These are phyloP conservation scores for Apiospora koreana DNA, from an alignment of 2,329 filamentous ascomycete genomes.

Conservation along the genomic window DNA sequence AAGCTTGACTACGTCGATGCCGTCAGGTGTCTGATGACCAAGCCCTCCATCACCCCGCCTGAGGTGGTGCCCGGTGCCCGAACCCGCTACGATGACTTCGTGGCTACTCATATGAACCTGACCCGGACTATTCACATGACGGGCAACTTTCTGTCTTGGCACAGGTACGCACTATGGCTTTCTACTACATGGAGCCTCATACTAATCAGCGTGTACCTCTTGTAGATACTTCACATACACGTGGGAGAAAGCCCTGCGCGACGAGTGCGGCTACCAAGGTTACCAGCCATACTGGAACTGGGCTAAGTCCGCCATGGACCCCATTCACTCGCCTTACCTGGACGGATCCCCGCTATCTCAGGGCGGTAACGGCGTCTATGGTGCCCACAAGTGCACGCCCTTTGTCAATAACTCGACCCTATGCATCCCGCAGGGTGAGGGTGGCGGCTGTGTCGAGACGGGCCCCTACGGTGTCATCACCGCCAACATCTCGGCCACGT, in stretches of 20 bases:
- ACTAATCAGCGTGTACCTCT: background rate
- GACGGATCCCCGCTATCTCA: constrained; percentile 39
- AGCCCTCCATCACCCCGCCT: constrained; percentile 9
- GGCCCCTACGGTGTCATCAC: constrained; percentile 28
- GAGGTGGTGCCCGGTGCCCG: constrained; percentile 11
- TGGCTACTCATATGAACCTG: constrained; percentile 10
- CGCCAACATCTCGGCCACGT: constrained; percentile 26
- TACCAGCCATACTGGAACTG: constrained; percentile 43
- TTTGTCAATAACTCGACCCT: constrained; percentile 19
- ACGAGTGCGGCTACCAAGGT: constrained; percentile 33
- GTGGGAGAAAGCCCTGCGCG: constrained; percentile 11
- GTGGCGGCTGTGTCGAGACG: constrained; percentile 36
- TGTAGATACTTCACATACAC: background rate
- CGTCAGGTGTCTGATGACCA: constrained; percentile 12
- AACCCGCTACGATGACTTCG: constrained; percentile 7
- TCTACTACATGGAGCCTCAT: too few relatives aligned
- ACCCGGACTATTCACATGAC: background rate
- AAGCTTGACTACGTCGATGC: constrained; percentile 17
- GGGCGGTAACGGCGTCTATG: constrained; percentile 30
- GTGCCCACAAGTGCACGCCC: constrained; percentile 21
- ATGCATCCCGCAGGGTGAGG: constrained; percentile 14
- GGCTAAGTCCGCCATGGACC: constrained; percentile 33
- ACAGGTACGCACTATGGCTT: background rate
- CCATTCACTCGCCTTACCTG: constrained; percentile 33
- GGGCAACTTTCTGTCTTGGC: constrained; percentile 8